Evolutionary conservation across 2,329 filamentous ascomycete genomes (phyloP), one percentile per base, ranked within the genome.

Genomic region (Epichloe gansuensis): DNA sequence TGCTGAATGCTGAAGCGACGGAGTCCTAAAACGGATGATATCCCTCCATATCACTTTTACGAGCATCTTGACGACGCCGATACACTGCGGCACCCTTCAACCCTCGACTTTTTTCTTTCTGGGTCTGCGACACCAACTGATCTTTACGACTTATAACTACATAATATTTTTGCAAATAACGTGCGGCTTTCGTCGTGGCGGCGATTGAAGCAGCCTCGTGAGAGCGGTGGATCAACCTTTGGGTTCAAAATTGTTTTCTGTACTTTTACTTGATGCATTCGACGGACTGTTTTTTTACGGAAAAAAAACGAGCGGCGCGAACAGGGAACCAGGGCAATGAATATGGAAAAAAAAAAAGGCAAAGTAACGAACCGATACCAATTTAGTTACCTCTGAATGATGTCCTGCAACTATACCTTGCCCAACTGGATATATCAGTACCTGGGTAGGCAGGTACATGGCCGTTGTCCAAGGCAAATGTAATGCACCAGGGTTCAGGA

Each of bases 311-410:
- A 51, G 48, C 25, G 25, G 44, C 34, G 40, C 35, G 21, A 39
- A 43, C 12, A 27, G 38, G 40, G 40, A 36, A 40, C 25, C 25
- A n/a, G 39, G n/a, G 15, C 4, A 41, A 41, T 21, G 17, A 41
- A 21, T 8, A 25, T 31, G 4, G 23, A 39, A 40, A 17, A n/a
- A 27, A 27, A 5, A 11, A 36, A 44, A 12, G 13, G 4, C 27
- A 35, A 21, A 25, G 15, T 15, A 42, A 31, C 35, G 43, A 42
- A 51, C 31, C 36, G 42, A 53, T 50, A 50, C 41, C 38, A 53
- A 40, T 49, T 43, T 42, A 48, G 43, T 46, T 13, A 9, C 21
- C 38, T 41, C 31, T 9, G n/a, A 47, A 27, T 42, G 5, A 38
- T 45, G 17, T 11, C 17, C 49, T 39, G 4, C 31, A 35, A 21